phyloP scores from a whole-genome alignment of 495 filamentous ascomycete genomes.

The Mytilinidion resinicola region DNA sequence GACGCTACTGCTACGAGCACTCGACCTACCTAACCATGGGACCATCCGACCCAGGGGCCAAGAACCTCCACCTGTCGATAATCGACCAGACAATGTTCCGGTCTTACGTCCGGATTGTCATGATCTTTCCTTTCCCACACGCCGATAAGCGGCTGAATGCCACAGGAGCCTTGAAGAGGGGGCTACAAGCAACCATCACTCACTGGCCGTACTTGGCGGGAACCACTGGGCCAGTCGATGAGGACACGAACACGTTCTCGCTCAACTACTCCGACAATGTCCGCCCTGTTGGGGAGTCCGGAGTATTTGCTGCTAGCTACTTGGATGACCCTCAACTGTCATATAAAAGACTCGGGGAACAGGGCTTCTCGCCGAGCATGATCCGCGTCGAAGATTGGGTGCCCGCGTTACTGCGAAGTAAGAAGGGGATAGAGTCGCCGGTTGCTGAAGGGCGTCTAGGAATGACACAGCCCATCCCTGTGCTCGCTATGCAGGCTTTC shows the following conservation, averaged over 20 bases:
- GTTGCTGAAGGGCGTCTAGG: conserved; percentile 5
- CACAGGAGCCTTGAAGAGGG: conserved; percentile 7
- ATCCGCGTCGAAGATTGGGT: background rate
- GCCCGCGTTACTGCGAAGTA: background rate
- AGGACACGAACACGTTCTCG: conserved; percentile 3
- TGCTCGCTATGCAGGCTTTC: conserved; percentile 4
- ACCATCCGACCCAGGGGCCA: background rate
- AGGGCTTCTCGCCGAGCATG: conserved; percentile 8
- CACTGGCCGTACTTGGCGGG: conserved; percentile 15
- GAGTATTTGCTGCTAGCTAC: background rate
- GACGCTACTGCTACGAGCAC: too few relatives aligned
- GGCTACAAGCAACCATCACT: conserved; percentile 2
- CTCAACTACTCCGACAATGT: conserved; percentile 9
- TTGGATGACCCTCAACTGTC: background rate
- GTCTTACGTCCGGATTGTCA: conserved; percentile 1
- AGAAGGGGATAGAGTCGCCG: background rate
- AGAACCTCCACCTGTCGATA: conserved; percentile 9
- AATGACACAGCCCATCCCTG: conserved; percentile 2
- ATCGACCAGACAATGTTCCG: conserved; percentile 10
- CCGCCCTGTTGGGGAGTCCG: background rate
- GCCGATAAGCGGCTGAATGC: background rate
- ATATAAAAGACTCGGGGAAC: conserved; percentile 6
- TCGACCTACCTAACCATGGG: too few relatives aligned
- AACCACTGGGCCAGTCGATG: conserved; percentile 2
- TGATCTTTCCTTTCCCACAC: conserved; percentile 14